Percentiles rank a stretch among this genome's conserved stretches.
Evolutionary conservation across 2,329 filamentous ascomycete genomes (phyloP).

Genomic region (Trichoderma brevicompactum): DNA sequence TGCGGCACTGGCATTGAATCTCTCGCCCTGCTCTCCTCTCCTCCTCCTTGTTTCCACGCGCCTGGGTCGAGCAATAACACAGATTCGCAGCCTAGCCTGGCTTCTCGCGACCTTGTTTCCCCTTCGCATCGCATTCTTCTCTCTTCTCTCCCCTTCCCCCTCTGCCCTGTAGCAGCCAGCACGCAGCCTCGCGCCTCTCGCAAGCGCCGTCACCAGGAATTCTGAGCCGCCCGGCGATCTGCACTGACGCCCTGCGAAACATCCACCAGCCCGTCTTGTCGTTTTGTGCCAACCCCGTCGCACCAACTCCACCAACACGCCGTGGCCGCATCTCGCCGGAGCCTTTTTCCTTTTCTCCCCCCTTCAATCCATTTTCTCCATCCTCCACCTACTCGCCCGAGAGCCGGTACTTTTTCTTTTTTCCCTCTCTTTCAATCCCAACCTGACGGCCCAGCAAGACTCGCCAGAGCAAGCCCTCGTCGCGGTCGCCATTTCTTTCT

Average conservation of each 20-base stretch:
- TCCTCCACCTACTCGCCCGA: slow-evolving; percentile 2
- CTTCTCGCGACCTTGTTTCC: background rate
- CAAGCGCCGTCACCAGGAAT: slow-evolving; percentile 23
- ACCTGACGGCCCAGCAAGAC: slow-evolving; percentile 10
- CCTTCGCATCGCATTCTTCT: background rate
- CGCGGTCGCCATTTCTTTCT: slow-evolving; percentile 14
- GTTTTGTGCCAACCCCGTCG: slow-evolving; percentile 20
- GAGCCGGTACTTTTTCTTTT: slow-evolving; percentile 3
- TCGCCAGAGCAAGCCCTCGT: background rate
- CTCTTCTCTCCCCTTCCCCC: slow-evolving; percentile 3
- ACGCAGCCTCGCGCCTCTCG: background rate
- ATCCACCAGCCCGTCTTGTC: slow-evolving; percentile 12
- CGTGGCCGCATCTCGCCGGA: slow-evolving; percentile 5
- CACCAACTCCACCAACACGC: slow-evolving; percentile 26
- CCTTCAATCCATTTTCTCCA: slow-evolving; percentile 23
- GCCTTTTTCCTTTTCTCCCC: slow-evolving; percentile 14
- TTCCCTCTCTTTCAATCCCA: slow-evolving; percentile 9
- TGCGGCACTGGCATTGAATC: too few relatives aligned
- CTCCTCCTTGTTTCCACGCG: background rate
- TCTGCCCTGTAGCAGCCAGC: background rate
- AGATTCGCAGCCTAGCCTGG: background rate
- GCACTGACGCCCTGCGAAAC: slow-evolving; percentile 23
- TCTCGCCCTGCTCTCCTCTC: background rate
- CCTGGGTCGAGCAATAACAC: background rate
- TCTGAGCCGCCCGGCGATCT: slow-evolving; percentile 25